phyloP scores from a whole-genome alignment of 257 asterid species.

The Penstemon eatonii region DNA sequence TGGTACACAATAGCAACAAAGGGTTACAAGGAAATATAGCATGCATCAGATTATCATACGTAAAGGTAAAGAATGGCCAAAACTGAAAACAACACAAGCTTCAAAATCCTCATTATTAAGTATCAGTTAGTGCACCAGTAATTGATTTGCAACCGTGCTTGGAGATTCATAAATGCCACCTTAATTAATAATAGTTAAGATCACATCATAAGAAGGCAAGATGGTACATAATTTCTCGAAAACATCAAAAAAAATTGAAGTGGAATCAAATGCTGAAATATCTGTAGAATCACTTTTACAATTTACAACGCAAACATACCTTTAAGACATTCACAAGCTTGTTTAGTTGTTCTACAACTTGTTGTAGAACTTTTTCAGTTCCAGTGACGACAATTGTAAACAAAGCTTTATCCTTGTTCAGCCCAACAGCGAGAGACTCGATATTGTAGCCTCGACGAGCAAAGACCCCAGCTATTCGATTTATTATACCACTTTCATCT shows the following conservation, averaged over 20 bases:
- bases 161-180: no score
- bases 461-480: slow-evolving; percentile 88
- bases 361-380: slow-evolving; percentile 64
- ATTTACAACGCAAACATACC: slow-evolving; percentile 39
- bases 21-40: slow-evolving; percentile 17
- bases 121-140: no score
- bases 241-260: no score
- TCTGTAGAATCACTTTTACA: neutral
- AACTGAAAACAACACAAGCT: no score
- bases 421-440: slow-evolving; percentile 89
- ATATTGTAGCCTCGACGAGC: slow-evolving; percentile 90
- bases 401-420: slow-evolving; percentile 82
- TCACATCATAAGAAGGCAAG: neutral
- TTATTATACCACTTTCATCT: slow-evolving; percentile 88
- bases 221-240: no score
- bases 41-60: neutral
- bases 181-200: neutral
- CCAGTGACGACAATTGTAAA: slow-evolving; percentile 88
- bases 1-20: slow-evolving; percentile 34
- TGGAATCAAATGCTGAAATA: neutral
- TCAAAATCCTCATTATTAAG: no score
- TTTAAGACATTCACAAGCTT: slow-evolving; percentile 80
- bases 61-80: slow-evolving; percentile 3
- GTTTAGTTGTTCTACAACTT: slow-evolving; percentile 81
- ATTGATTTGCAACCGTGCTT: no score